Evolutionary conservation across 1,284 basidiomycete species (phyloP).

Genomic region (Malassezia pachydermatis): DNA sequence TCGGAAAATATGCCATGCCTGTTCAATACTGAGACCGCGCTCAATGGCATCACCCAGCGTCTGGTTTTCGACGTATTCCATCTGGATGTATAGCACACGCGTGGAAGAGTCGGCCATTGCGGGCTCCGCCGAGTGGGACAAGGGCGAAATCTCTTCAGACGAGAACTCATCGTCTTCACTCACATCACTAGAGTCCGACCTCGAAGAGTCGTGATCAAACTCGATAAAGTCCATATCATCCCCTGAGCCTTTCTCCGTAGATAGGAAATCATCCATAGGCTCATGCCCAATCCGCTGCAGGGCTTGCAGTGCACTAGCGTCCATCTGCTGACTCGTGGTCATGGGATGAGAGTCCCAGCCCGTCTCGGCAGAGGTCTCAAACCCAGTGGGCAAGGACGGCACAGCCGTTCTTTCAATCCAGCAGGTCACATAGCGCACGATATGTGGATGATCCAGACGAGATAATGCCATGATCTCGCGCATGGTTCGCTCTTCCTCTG

Average conservation of each 20-base stretch:
- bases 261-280: conserved; percentile 36
- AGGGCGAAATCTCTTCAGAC: background rate
- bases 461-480: conserved; percentile 83
- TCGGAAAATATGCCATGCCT: conserved; percentile 82
- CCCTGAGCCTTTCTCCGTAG: background rate
- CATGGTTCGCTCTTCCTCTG: conserved; percentile 76
- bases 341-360: background rate
- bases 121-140: background rate
- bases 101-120: background rate
- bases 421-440: conserved; percentile 64
- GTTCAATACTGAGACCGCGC: conserved; percentile 50
- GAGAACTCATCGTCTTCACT: background rate
- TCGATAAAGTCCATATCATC: conserved; percentile 6
- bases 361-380: background rate
- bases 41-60: conserved; percentile 46
- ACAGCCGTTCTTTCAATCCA: conserved; percentile 41
- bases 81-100: conserved; percentile 74
- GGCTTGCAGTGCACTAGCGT: conserved; percentile 10
- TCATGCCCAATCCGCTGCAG: conserved; percentile 4
- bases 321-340: conserved; percentile 18
- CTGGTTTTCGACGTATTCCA: conserved; percentile 54
- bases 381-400: conserved; percentile 6
- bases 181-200: background rate
- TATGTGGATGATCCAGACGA: conserved; percentile 73
- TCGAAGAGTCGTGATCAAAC: conserved; percentile 6